Evolutionary conservation across 306 rosid genomes (phyloP), one percentile per base, ranked within the genome.

Genomic region (Vigna mungo): DNA sequence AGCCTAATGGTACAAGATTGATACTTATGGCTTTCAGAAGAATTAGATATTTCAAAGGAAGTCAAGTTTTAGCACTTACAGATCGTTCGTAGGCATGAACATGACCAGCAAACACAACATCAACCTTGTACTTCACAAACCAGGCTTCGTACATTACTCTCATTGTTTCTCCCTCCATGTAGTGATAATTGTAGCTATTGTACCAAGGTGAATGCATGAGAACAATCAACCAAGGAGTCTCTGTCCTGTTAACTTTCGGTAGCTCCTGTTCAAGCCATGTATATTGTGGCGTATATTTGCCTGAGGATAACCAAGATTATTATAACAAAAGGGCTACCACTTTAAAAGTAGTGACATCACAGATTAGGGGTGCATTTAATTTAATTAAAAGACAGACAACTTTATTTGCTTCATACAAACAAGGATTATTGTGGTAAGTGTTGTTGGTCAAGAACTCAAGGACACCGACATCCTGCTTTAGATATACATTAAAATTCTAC

Each of bases 51-150:
- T 78, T 69, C 32, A 59, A 47, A 46, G 32, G 75, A 71, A 47
- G 64, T 0, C 1, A 6, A 48, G 68, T 61, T 49, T 6, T 48
- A 76, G 47, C 13, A 71, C 94, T 86, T 84, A 92, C 96, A 10
- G 97, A 86, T 74, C 98, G 84, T 83, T 94, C 98, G 39, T 94
- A 94, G 46, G 98, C 97, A 73, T 92, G 98, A 43, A 94, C 98
- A 72, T 94, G 98, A 63, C 98, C 97, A 54, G 97, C 86, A 83
- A 83, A 90, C 49, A 92, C 94, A 17, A 94, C 84, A 53, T 94
- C 98, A 5, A 94, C 96, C 83, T 89, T 92, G 92, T 85, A 85
- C 79, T 80, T 1, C 17, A 89, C 93, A 69, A 94, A 92, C 93
- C 89, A 89, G 12, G 77, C 23, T 78, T 94, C 98, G 53, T 21